Evolutionary conservation across 345 rosid genomes (phyloP).

Genomic region (Excoecaria cochinchinensis): DNA sequence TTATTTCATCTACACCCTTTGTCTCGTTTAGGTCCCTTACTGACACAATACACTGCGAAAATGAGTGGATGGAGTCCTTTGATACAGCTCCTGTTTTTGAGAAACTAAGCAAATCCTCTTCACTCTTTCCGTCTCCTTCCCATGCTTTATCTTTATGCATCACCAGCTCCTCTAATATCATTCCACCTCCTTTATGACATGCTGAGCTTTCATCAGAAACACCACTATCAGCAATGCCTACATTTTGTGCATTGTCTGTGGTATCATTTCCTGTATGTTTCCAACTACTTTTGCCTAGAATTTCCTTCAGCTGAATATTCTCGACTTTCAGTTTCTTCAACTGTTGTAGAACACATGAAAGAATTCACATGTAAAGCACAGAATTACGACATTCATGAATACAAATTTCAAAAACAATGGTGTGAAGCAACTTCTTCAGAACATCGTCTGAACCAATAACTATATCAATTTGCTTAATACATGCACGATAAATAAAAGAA

Average conservation of each 20-base stretch:
- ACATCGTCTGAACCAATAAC: neutral
- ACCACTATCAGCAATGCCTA: neutral
- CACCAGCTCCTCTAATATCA: constrained; percentile 17
- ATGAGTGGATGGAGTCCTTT: constrained; percentile 30
- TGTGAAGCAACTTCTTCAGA: neutral
- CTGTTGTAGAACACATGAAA: constrained; percentile 32
- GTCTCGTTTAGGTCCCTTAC: constrained; percentile 21
- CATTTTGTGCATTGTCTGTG: neutral
- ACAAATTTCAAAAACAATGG: neutral
- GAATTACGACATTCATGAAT: neutral
- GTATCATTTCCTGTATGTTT: constrained; percentile 29
- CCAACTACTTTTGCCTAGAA: constrained; percentile 33
- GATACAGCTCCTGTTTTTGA: constrained; percentile 21
- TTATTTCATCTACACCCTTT: constrained; percentile 32
- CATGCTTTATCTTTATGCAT: constrained; percentile 20
- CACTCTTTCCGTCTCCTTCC: constrained; percentile 22
- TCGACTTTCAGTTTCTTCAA: constrained; percentile 51
- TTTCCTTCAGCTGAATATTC: constrained; percentile 50
- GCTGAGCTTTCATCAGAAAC: constrained; percentile 16
- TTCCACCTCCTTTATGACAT: constrained; percentile 22
- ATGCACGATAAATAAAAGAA: neutral
- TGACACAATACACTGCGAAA: constrained; percentile 22
- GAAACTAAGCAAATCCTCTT: constrained; percentile 17
- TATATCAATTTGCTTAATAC: neutral
- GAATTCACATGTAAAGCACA: neutral